Evolutionary conservation across 1,139 yeast species (phyloP).

Genomic region (Blastobotrys aristatus): DNA sequence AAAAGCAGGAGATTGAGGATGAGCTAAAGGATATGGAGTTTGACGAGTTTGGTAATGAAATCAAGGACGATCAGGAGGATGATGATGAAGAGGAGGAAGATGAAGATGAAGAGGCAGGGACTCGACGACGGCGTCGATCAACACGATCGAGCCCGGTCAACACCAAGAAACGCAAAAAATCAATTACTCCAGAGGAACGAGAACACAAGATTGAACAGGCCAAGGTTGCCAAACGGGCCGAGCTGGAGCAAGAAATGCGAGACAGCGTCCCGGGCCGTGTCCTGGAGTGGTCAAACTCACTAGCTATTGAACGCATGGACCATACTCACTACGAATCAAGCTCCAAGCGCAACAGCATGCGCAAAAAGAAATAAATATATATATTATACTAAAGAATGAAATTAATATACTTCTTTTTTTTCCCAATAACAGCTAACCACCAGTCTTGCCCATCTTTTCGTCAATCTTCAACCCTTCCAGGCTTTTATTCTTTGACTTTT

Average conservation of each 20-base stretch:
- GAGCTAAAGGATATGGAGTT: conserved; percentile 26
- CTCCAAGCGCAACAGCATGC: conserved; percentile 15
- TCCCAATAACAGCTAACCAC: too few relatives aligned
- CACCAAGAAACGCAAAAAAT: not conserved
- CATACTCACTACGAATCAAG: conserved; percentile 27
- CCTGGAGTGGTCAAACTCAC: conserved; percentile 28
- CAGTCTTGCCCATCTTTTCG: conserved; percentile 12
- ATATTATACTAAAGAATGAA: too few relatives aligned
- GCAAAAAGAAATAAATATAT: not conserved
- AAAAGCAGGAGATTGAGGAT: conserved; percentile 23
- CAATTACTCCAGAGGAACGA: conserved; percentile 11
- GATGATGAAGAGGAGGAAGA: conserved; percentile 16
- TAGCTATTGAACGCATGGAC: conserved; percentile 27
- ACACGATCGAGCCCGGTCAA: not conserved
- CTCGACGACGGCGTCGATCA: conserved; percentile 7
- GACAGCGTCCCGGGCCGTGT: conserved; percentile 22
- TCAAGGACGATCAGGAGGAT: conserved; percentile 13
- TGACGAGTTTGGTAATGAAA: conserved; percentile 11
- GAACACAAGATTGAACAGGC: conserved; percentile 14
- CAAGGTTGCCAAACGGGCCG: conserved; percentile 25
- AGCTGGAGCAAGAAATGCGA: conserved; percentile 20
- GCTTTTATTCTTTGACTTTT: not conserved
- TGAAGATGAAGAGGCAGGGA: conserved; percentile 4
- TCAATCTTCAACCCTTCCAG: conserved; percentile 13
- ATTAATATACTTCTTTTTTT: not conserved